Evolutionary conservation across 306 rosid genomes (phyloP), one percentile per base, ranked within the genome.

Genomic region (Psophocarpus tetragonolobus): DNA sequence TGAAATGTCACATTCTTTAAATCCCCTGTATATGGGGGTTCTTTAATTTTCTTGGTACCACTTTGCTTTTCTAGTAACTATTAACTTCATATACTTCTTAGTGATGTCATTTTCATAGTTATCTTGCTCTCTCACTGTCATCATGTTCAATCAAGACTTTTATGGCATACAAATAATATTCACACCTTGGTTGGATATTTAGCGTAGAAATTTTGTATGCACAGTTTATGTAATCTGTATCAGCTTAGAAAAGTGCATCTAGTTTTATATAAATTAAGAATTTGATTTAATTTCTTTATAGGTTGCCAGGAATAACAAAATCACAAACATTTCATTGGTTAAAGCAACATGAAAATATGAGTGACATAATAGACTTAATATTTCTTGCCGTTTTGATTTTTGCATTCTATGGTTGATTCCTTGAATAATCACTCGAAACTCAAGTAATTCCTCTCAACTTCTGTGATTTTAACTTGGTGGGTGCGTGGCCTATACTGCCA

Each of bases 31-130:
- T 60, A 83, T 58, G 41, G 69, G 68, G 12, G 77, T 77, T 64
- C n/a, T n/a, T n/a, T n/a, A n/a, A n/a, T 76, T 71, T 81, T 78
- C 72, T 81, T 75, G 73, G 45, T 42, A 78, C 39, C 53, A 68
- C 18, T 50, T 73, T 68, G 67, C 76, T 81, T 78, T 82, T 65
- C 27, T 73, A n/a, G 50, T 77, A 78, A 82, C 86, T 75, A 82
- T 85, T 85, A 79, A 75, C 71, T 67, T 81, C 83, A 38, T 66
- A 33, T 64, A 8, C 71, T 72, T 67, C 20, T 50, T 50, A 71
- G 88, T 82, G 88, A 80, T 82, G 82, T 85, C 86, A 35, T 79
- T 79, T 75, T 85, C 88, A 76, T 39, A 57, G 65, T 57, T 82
- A 80, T 79, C 82, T 71, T 85, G 77, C 77, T 48, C 79, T 45